phyloP scores from a whole-genome alignment of 495 filamentous ascomycete genomes.

The Emericellopsis terricola region DNA sequence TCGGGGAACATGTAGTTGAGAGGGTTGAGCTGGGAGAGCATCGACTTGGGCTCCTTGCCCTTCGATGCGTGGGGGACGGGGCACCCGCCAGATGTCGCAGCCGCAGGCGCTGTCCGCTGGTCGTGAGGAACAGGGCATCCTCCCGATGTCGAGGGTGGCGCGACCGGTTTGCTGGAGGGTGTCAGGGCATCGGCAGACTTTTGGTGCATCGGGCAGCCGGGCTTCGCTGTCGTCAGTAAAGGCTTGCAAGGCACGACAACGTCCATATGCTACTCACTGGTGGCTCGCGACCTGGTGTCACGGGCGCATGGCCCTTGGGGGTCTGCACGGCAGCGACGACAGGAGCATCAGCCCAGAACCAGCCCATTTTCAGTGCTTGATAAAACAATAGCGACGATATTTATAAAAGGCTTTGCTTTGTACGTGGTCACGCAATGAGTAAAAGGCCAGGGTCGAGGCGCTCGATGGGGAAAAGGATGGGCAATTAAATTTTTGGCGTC shows the following conservation, averaged over 20 bases:
- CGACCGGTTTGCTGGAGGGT: slow-evolving; percentile 10
- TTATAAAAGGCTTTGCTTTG: not conserved
- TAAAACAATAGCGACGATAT: not conserved
- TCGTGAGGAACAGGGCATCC: slow-evolving; percentile 30
- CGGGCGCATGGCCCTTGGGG: slow-evolving; percentile 3
- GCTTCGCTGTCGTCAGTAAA: not conserved
- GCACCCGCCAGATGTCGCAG: slow-evolving; percentile 28
- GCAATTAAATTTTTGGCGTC: not conserved
- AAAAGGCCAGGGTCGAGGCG: too few species aligned
- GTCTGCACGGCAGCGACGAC: slow-evolving; percentile 19
- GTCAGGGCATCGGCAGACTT: slow-evolving; percentile 26
- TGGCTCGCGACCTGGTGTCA: slow-evolving; percentile 8
- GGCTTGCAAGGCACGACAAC: too few species aligned
- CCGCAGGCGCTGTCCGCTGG: too few species aligned
- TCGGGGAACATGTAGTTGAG: slow-evolving; percentile 91
- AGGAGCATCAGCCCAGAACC: slow-evolving; percentile 86
- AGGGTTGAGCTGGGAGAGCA: slow-evolving; percentile 65
- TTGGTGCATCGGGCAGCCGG: slow-evolving; percentile 78
- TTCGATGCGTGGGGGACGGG: slow-evolving; percentile 30
- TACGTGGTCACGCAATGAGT: too few species aligned
- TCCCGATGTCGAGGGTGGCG: slow-evolving; percentile 14
- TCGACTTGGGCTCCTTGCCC: slow-evolving; percentile 19
- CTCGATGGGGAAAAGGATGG: not conserved
- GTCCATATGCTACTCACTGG: too few species aligned
- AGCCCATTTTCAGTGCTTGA: slow-evolving; percentile 71